Base-by-base conservation (phyloP, 495 filamentous ascomycete species). In the Xylaria longipes region DNA sequence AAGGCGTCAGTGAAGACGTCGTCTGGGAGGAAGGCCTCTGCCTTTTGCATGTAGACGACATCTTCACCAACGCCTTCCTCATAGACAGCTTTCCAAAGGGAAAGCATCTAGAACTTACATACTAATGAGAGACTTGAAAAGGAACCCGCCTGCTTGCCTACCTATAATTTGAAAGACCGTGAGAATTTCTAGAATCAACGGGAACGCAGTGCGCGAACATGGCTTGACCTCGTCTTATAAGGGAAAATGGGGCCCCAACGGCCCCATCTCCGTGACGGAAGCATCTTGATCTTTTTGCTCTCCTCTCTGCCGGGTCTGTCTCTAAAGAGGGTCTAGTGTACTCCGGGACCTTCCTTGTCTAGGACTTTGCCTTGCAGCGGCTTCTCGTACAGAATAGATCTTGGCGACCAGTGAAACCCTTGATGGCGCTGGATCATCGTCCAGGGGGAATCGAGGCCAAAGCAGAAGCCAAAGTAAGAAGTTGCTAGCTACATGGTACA, bases 361-460 rank as follows among this genome's bases (percentile, higher is more conserved):
- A 52, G 63, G 17, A 46, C 62, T 8, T 37, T 37, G 63, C 12
- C 17, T 37, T 50, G 29, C 29, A 65, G 29, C 20, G 14, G 25
- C 63, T 29, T 65, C 63, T 52, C 45, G 6, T 50, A 63, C 35
- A 37, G 1, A 22, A n/a, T 48, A 46, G 41, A 9, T 5, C 62
- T 65, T 43, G 62, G 63, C 31, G 25, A 45, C 25, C 52, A 56
- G 52, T 50, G 63, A 65, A 64, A 65, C 65, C 65, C 65, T 48
- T 67, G 65, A 56, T 43, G 65, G 56, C 4, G 65, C 46, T 63
- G 60, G 33, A 14, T 41, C 29, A 41, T 37, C 33, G 5, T 20
- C 46, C 31, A 56, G 46, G 64, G 63, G 43, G 35, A n/a, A 35
- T 17, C 29, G 11, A 56, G n/a, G 27, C 65, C 65, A 17, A 43